Conservation (phyloP, 129 eudicot species). For the Oenanthe sinensis region DNA sequence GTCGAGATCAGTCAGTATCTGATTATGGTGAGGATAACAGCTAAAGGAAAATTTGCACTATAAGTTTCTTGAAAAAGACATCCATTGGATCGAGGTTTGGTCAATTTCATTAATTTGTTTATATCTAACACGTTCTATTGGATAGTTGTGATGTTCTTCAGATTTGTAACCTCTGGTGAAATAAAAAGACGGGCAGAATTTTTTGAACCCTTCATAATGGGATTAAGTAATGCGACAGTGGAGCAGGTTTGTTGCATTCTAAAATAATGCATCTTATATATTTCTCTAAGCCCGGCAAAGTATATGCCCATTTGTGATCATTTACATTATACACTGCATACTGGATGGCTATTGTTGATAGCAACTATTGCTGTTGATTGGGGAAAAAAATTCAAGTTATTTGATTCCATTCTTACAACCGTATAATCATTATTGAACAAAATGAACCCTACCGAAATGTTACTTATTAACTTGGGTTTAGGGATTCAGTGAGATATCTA, state of each 20-base stretch:
- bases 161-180: conserved; percentile 90
- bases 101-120: conserved; percentile 1
- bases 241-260: conserved; percentile 58
- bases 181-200: conserved; percentile 72
- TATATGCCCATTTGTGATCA: not conserved
- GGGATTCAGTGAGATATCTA: not conserved
- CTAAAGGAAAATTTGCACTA: not conserved
- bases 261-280: not conserved
- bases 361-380: not conserved
- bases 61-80: not conserved
- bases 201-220: conserved; percentile 86
- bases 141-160: conserved; percentile 92
- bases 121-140: conserved; percentile 23
- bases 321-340: not conserved
- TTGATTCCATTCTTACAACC: not conserved
- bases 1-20: conserved; percentile 83
- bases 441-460: not conserved
- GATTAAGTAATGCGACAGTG: conserved; percentile 72
- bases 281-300: not conserved
- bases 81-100: not conserved
- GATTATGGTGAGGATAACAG: conserved; percentile 64
- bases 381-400: not conserved
- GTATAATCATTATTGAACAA: not conserved
- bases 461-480: not conserved
- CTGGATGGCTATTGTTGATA: not conserved